Evolutionary conservation across 805 yeast species (phyloP), one percentile per base, ranked within the genome.

Genomic region (Myxozyma geophila): DNA sequence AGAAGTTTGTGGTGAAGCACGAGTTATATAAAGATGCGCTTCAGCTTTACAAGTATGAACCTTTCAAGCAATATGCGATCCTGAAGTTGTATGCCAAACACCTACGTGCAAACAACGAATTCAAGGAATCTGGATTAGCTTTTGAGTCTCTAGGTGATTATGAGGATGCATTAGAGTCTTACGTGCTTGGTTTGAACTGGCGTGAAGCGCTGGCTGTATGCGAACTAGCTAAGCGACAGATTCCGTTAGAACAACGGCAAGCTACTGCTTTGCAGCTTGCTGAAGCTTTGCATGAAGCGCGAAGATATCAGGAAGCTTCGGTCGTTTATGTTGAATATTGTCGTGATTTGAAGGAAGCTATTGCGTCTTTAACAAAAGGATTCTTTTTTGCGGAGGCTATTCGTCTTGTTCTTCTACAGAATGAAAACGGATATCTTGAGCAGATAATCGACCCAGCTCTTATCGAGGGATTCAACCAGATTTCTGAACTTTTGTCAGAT

Each of bases 401-500:
- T 40, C 78, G 93, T 61, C 71, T 88, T 28, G 87, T 90, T 6
- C 73, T 77, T 19, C 80, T 80, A 47, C 81, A 83, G 58, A 72
- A 76, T 5, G 67, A 70, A 17, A 71, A 67, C 54, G 61, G 71
- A 5, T 62, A 43, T 35, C 75, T 90, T 12, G 84, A 82, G 51
- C 73, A 68, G 19, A 77, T 88, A 13, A 83, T 92, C 54, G 96
- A 90, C 69, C 84, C 87, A 1, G 89, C 87, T 19, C 75, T 93
- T 43, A 87, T 89, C 54, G 98, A 93, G 74, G 95, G 96, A 0
- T 95, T 92, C 76, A 96, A 96, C 68, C 79, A 83, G 0, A 80
- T 92, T 66, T 93, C 96, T 5, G 98, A 95, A 76, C 79, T 95
- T 39, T 75, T 93, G 46, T 95, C 97, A n/a, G 99, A 95, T 74